Evolutionary conservation across 1,284 basidiomycete species (phyloP), one percentile per base, ranked within the genome.

Genomic region (Neonothopanus nambi): DNA sequence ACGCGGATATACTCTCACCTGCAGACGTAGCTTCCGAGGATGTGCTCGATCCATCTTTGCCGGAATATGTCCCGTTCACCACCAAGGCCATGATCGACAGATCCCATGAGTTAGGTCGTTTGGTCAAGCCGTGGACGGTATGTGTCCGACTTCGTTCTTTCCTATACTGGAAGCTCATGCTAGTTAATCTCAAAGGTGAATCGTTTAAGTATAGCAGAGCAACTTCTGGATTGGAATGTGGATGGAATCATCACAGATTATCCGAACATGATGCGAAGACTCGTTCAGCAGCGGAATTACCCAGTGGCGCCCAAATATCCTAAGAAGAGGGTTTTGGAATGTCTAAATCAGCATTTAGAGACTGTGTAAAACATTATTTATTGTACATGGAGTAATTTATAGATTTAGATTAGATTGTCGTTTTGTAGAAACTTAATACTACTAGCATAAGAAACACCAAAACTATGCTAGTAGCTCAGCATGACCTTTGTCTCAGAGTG

Each of bases 211-310:
- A 72, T 83, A 26, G 78, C 80, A 4, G 81, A 85, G 18, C 75
- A 84, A 58, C 64, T 92, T 41, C 56, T 85, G 42, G 71, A 74
- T 8, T 77, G 77, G 71, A 80, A 80, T 15, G 83, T 82, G 0
- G 88, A 91, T 65, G 89, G 89, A 0, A 79, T 90, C 47, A 88
- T 89, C 59, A 81, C 85, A 1, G 87, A 89, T 60, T 87, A 81
- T 61, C 84, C 86, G 1, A 70, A 73, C 39, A 67, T 76, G 37
- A 68, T 87, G 43, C 77, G 84, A 41, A 72, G 82, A 43, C 73
- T 79, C 62, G 72, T 76, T 6, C 72, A 79, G 52, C 77, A 82
- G 54, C 73, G 74, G 38, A 78, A 79, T 5, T 60, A 78, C 9
- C 61, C 67, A 0, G 78, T 83, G 39, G 76, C 81, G 9, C 79